These are phyloP conservation scores for Penicillium ochrochloron DNA, from an alignment of 495 filamentous ascomycete species.

Conservation along the genomic window DNA sequence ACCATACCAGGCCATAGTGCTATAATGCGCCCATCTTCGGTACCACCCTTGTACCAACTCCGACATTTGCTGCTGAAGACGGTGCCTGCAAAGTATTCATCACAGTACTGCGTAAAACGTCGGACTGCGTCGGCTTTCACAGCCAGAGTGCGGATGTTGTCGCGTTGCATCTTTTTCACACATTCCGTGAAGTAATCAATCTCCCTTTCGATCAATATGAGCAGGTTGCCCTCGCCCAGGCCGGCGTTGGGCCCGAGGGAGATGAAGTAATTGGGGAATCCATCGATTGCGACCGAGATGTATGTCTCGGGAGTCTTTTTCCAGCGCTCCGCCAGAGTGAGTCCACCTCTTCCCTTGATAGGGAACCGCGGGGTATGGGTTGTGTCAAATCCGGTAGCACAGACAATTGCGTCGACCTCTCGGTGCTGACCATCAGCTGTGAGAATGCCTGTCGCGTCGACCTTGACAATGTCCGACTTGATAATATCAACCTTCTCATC, in stretches of 20 bases:
- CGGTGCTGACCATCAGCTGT: conserved; percentile 52
- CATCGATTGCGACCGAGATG: conserved; percentile 61
- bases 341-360: conserved; percentile 51
- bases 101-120: conserved; percentile 51
- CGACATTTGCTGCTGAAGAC: conserved; percentile 54
- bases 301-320: conserved; percentile 59
- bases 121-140: conserved; percentile 46
- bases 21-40: conserved; percentile 40
- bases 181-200: conserved; percentile 58
- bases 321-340: conserved; percentile 55
- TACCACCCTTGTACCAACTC: conserved; percentile 59
- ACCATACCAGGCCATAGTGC: conserved; percentile 50
- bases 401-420: conserved; percentile 48
- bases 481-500: conserved; percentile 53
- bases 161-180: conserved; percentile 54
- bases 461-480: conserved; percentile 42
- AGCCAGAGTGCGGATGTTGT: conserved; percentile 49
- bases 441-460: conserved; percentile 52
- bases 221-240: conserved; percentile 51
- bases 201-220: conserved; percentile 50
- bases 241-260: conserved; percentile 52
- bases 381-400: conserved; percentile 62
- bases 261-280: conserved; percentile 71
- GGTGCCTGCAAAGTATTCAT: conserved; percentile 52
- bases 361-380: conserved; percentile 54